phyloP scores from a whole-genome alignment of 2,329 filamentous ascomycete genomes.

The Colletotrichum kahawae region DNA sequence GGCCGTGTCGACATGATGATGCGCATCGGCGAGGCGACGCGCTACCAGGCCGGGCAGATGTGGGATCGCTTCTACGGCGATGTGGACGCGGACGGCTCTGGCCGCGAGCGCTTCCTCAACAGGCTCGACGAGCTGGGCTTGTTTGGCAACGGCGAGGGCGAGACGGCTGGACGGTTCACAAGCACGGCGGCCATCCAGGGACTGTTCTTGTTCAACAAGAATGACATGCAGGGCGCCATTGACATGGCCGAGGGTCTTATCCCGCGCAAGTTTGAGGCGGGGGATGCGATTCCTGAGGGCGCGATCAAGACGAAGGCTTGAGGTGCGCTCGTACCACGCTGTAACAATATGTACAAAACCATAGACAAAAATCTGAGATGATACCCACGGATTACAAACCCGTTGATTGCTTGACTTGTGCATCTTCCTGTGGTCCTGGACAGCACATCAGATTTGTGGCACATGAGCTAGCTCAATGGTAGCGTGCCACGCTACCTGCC shows the following conservation, averaged over 20 bases:
- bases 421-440: not conserved
- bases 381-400: not conserved
- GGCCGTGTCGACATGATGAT: slow-evolving; percentile 94
- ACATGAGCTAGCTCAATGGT: not conserved
- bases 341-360: slow-evolving; percentile 13
- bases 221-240: slow-evolving; percentile 86
- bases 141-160: slow-evolving; percentile 61
- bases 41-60: slow-evolving; percentile 82
- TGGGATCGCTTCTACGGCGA: slow-evolving; percentile 97
- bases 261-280: slow-evolving; percentile 59
- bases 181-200: slow-evolving; percentile 95
- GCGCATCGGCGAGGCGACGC: slow-evolving; percentile 84
- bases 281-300: slow-evolving; percentile 39
- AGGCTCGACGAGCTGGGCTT: slow-evolving; percentile 74
- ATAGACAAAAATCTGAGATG: slow-evolving; percentile 1
- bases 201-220: slow-evolving; percentile 94
- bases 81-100: slow-evolving; percentile 67
- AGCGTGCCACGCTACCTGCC: too few species aligned
- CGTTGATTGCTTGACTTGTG: not conserved
- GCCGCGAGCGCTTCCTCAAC: slow-evolving; percentile 72
- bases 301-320: slow-evolving; percentile 46
- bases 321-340: not conserved
- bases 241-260: slow-evolving; percentile 74
- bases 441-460: not conserved
- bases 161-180: slow-evolving; percentile 57